A percentile compares a stretch with the other conserved stretches of the same genome.
phyloP scores from a whole-genome alignment of 306 rosid species.

The Biancaea sappan region DNA sequence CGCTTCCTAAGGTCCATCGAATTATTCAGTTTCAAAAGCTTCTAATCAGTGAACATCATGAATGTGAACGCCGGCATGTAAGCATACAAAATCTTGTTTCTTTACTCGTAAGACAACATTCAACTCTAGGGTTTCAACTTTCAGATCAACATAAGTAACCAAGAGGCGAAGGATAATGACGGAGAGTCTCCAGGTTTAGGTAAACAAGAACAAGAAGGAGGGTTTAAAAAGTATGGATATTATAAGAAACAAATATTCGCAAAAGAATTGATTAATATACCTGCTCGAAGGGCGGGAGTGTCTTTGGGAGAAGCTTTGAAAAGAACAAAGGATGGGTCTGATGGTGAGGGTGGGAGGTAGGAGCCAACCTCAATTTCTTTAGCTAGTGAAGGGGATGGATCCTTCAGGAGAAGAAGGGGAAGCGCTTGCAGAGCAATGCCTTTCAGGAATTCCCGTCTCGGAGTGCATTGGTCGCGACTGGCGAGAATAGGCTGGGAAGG shows the following conservation, averaged over 20 bases:
- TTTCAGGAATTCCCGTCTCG: constrained; percentile 69
- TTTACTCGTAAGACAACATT: background rate
- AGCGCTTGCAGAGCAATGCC: constrained; percentile 54
- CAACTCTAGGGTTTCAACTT: constrained; percentile 6
- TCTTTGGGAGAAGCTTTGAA: constrained; percentile 84
- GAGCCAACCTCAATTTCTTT: constrained; percentile 81
- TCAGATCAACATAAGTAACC: background rate
- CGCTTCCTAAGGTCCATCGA: background rate
- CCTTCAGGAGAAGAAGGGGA: constrained; percentile 45
- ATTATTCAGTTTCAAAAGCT: background rate
- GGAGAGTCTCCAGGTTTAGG: background rate
- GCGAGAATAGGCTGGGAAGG: constrained; percentile 21
- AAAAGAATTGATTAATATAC: constrained; percentile 38
- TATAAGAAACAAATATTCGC: background rate
- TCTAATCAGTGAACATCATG: background rate
- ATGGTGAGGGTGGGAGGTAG: constrained; percentile 70
- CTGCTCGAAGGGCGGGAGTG: constrained; percentile 99
- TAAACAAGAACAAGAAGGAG: background rate
- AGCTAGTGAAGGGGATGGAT: constrained; percentile 49
- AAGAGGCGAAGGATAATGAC: background rate
- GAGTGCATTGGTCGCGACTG: constrained; percentile 23
- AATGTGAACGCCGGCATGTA: background rate
- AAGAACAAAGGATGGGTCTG: constrained; percentile 82
- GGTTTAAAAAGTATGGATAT: background rate
- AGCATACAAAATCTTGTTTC: background rate